Conservation (phyloP, 169 alveolate species). For the Hepatocystis sp. region DNA sequence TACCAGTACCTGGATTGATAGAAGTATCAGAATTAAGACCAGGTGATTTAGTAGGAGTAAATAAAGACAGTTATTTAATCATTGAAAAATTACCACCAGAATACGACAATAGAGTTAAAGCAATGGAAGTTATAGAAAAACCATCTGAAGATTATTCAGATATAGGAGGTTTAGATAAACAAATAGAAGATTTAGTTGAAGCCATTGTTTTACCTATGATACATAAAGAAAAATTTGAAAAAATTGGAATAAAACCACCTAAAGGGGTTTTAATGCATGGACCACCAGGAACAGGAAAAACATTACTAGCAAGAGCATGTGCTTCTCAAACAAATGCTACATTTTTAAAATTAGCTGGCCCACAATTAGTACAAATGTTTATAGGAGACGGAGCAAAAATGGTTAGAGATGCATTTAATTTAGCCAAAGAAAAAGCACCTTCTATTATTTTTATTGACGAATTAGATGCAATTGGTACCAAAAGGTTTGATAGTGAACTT, state of each 20-base stretch:
- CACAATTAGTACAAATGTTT: conserved; percentile 99
- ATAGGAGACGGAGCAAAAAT: conserved; percentile 99
- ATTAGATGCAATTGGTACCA: conserved; percentile 99
- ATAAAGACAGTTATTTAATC: conserved; percentile 98
- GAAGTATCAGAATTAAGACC: conserved; percentile 93
- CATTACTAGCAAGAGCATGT: conserved; percentile 96
- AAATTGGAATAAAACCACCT: conserved; percentile 99
- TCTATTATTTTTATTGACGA: conserved; percentile 99
- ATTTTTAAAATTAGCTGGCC: conserved; percentile 98
- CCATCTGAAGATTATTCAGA: conserved; percentile 99
- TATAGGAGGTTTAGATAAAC: conserved; percentile 99
- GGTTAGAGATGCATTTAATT: conserved; percentile 98
- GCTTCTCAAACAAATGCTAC: conserved; percentile 98
- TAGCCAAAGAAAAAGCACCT: conserved; percentile 99
- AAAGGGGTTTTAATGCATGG: conserved; percentile 99
- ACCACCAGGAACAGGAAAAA: conserved; percentile 99
- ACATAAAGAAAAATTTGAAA: conserved; percentile 98
- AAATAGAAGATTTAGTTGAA: conserved; percentile 98
- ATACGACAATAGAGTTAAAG: conserved; percentile 99
- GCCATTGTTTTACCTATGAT: conserved; percentile 99
- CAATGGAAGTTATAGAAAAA: conserved; percentile 99
- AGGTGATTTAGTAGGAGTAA: conserved; percentile 99
- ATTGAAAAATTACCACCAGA: conserved; percentile 99
- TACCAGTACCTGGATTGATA: conserved; percentile 99
- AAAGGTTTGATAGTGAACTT: conserved; percentile 95